A percentile compares a stretch with the other conserved stretches of the same genome.
phyloP scores from a whole-genome alignment of 164 flowering plant species.

The Saururus chinensis region DNA sequence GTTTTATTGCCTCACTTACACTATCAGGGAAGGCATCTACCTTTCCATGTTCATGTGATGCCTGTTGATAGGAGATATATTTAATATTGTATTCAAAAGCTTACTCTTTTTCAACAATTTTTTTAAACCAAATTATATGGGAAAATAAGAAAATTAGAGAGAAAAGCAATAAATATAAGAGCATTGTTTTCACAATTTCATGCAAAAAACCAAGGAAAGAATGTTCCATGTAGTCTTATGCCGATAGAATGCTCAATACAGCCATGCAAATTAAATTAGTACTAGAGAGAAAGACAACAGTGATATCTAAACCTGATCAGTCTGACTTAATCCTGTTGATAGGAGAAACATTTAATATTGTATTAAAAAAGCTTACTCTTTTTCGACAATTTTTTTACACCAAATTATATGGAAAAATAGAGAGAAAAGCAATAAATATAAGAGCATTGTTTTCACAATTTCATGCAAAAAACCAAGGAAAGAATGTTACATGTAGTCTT shows the following conservation, averaged over 20 bases:
- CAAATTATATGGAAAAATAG: too few relatives aligned
- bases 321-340: too few relatives aligned
- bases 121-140: not conserved
- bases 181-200: not conserved
- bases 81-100: not conserved
- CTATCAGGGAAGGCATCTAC: conserved; percentile 5
- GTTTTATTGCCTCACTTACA: conserved; percentile 11
- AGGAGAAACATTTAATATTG: not conserved
- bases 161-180: not conserved
- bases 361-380: not conserved
- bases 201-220: not conserved
- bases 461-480: not conserved
- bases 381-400: not conserved
- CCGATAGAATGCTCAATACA: not conserved
- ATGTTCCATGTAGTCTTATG: not conserved
- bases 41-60: conserved; percentile 11
- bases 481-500: not conserved
- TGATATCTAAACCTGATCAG: too few relatives aligned
- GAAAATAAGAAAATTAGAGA: too few relatives aligned
- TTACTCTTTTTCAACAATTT: not conserved
- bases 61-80: conserved; percentile 10
- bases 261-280: too few relatives aligned
- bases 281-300: too few relatives aligned
- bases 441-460: not conserved
- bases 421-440: not conserved